These are phyloP conservation scores for Quercus lobata DNA, from an alignment of 331 rosid genomes.

Conservation along the genomic window DNA sequence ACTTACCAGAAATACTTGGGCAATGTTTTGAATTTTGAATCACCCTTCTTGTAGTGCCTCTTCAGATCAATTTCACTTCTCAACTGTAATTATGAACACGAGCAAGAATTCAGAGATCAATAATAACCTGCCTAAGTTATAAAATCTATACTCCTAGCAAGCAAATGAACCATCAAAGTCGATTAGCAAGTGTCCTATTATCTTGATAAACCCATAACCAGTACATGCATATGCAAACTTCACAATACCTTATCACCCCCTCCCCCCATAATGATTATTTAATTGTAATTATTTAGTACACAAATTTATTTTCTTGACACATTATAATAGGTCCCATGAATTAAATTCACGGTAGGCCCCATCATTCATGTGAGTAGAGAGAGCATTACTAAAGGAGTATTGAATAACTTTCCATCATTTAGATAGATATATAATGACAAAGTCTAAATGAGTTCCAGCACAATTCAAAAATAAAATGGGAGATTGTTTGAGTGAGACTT, in stretches of 20 bases:
- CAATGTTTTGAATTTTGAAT: constrained; percentile 45
- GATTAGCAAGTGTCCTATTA: neutral
- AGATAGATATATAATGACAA: too few relatives aligned
- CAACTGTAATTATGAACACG: constrained; percentile 36
- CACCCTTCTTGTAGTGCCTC: constrained; percentile 79
- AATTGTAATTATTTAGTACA: too few relatives aligned
- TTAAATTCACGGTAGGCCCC: too few relatives aligned
- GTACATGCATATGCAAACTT: neutral
- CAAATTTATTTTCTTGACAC: too few relatives aligned
- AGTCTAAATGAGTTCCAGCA: too few relatives aligned
- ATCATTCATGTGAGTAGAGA: too few relatives aligned
- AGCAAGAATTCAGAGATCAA: neutral
- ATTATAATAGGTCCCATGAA: too few relatives aligned
- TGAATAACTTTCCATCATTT: too few relatives aligned
- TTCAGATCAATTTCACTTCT: constrained; percentile 74
- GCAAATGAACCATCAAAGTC: neutral
- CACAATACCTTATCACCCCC: too few relatives aligned
- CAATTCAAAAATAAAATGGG: too few relatives aligned
- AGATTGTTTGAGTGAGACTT: neutral
- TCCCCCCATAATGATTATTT: too few relatives aligned
- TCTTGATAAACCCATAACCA: neutral
- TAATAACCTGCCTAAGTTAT: neutral
- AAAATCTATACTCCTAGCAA: neutral
- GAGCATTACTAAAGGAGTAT: too few relatives aligned
- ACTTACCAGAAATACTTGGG: constrained; percentile 80